Evolutionary conservation across 495 filamentous ascomycete species (phyloP).

Genomic region (Chlorociboria aeruginascens): DNA sequence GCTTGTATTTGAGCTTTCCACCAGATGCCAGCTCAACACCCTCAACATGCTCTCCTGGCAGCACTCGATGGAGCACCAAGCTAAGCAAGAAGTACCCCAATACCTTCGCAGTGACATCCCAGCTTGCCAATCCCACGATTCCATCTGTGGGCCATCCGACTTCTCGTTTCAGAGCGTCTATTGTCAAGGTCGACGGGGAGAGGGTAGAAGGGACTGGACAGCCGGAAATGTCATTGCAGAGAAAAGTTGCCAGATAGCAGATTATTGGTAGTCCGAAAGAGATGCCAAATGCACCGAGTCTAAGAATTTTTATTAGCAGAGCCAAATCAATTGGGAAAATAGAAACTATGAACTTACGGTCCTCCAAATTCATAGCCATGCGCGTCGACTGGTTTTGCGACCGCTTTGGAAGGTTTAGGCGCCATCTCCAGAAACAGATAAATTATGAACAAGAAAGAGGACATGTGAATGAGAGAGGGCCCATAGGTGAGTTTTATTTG

Average conservation of each 20-base stretch:
- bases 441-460: slow-evolving; percentile 1
- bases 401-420: slow-evolving; percentile 8
- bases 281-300: slow-evolving; percentile 62
- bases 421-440: slow-evolving; percentile 10
- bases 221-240: slow-evolving; percentile 86
- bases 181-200: slow-evolving; percentile 55
- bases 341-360: slow-evolving; percentile 52
- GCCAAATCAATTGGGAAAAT: not conserved
- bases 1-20: slow-evolving; percentile 71
- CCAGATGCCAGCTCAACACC: slow-evolving; percentile 61
- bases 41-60: slow-evolving; percentile 63
- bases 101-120: slow-evolving; percentile 50
- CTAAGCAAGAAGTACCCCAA: slow-evolving; percentile 73
- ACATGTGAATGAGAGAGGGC: not conserved
- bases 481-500: too few relatives aligned
- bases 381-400: slow-evolving; percentile 4
- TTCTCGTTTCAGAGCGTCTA: slow-evolving; percentile 62
- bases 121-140: slow-evolving; percentile 45
- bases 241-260: slow-evolving; percentile 63
- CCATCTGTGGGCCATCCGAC: slow-evolving; percentile 67
- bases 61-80: slow-evolving; percentile 58
- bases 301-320: slow-evolving; percentile 26
- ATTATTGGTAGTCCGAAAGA: slow-evolving; percentile 65
- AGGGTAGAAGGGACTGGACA: slow-evolving; percentile 84
- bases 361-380: slow-evolving; percentile 71